Base-by-base conservation (phyloP, 352 stramenopile species). In the Globisporangium canariense region DNA sequence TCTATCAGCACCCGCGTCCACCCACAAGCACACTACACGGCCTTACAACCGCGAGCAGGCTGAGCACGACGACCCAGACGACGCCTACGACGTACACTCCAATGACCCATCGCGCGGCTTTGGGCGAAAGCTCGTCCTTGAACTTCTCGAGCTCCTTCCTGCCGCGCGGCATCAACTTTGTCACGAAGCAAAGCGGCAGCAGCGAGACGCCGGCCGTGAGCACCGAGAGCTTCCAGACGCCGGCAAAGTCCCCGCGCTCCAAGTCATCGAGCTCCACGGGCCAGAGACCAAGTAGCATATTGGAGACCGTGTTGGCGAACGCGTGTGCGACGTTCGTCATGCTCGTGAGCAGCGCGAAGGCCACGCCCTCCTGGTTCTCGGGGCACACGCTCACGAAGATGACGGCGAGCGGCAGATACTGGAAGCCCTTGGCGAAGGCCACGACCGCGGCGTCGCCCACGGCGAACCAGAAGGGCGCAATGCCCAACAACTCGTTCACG, bases 371-470 rank as follows among this genome's bases (percentile, higher is more conserved):
- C 54, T 94, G 86, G 18, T 78, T 76, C 25, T 90, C 71, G 0
- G 86, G 86, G 55, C 86, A 94, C 20, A 91, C 81, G 4, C 75
- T 72, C 13, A 92, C 84, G 46, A 92, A 87, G 75, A 92, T 90
- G 70, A 90, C 68, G 40, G 86, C 83, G 5, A 90, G 67, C 3
- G 86, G 86, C 1, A 94, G 79, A 58, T 90, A 88, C 68, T 94
- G 86, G 60, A 94, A 88, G 11, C 86, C 86, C 45, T 73, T 78
- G 1, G 83, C 86, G 49, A 92, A 94, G 22, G 81, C 82, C 18
- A 88, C 73, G 14, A 89, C 75, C 20, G 81, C 83, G 14, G 73
- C 58, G 61, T 94, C 86, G 9, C 86, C 83, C 34, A 91, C 71
- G 4, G 86, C 75, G 63, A 94, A 94, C 83, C 83, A 92, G 53